These are phyloP conservation scores for Fragaria nilgerrensis DNA, from an alignment of 306 rosid species.

Conservation along the genomic window DNA sequence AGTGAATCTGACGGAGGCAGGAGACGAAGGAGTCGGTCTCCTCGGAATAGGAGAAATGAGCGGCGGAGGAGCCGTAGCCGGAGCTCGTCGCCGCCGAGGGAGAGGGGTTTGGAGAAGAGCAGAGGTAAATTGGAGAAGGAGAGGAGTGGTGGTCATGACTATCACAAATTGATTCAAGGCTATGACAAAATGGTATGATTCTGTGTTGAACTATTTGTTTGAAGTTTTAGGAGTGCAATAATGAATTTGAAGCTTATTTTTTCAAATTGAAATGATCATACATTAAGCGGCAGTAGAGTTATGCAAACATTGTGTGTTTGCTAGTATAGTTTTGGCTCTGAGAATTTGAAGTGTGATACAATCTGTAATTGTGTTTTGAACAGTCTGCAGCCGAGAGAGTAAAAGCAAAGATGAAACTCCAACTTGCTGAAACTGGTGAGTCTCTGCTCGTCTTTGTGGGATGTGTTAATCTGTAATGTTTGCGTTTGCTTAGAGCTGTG, in stretches of 20 bases:
- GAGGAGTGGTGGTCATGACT: slow-evolving; percentile 47
- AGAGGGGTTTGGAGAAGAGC: slow-evolving; percentile 26
- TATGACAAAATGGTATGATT: slow-evolving; percentile 67
- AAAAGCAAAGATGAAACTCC: slow-evolving; percentile 90
- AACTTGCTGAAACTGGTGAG: slow-evolving; percentile 83
- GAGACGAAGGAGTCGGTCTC: slow-evolving; percentile 36
- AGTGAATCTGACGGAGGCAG: slow-evolving; percentile 41
- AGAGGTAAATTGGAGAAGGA: slow-evolving; percentile 38
- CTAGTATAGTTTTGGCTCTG: neutral
- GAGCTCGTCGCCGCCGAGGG: slow-evolving; percentile 23
- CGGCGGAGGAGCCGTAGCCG: slow-evolving; percentile 39
- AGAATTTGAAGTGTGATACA: neutral
- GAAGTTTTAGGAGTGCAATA: neutral
- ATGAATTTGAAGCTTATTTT: neutral
- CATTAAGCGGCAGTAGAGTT: neutral
- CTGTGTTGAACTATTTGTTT: neutral
- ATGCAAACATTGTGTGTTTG: neutral
- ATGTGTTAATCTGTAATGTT: neutral
- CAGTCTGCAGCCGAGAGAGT: slow-evolving; percentile 90
- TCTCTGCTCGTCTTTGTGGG: neutral
- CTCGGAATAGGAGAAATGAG: slow-evolving; percentile 26
- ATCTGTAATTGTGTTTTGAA: slow-evolving; percentile 26
- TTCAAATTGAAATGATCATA: neutral
- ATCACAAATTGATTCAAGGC: slow-evolving; percentile 57
- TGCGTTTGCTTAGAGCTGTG: neutral